Conservation (phyloP, 495 filamentous ascomycete genomes). For the Trichoderma erinaceum region DNA sequence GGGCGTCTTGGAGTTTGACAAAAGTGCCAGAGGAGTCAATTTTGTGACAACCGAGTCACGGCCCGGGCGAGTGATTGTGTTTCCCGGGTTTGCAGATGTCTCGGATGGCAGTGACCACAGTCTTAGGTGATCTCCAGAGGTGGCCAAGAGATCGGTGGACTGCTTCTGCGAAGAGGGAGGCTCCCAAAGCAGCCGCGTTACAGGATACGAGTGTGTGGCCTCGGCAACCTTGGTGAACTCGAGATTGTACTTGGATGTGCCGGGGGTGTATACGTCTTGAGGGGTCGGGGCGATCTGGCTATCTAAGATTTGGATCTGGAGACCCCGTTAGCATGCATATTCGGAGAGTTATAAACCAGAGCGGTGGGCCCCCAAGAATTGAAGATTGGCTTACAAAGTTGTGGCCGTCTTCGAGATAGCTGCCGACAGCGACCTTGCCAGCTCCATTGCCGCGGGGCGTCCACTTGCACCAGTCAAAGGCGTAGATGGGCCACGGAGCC, state of each 20-base stretch:
- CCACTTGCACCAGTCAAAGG: slow-evolving; percentile 99
- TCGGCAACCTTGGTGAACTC: slow-evolving; percentile 95
- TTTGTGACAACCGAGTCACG: slow-evolving; percentile 69
- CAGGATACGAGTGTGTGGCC: slow-evolving; percentile 95
- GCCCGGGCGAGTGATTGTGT: slow-evolving; percentile 66
- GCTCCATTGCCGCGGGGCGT: slow-evolving; percentile 68
- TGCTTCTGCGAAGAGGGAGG: slow-evolving; percentile 95
- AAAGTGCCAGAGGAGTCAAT: slow-evolving; percentile 82
- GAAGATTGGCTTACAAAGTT: slow-evolving; percentile 69
- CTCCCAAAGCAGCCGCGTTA: slow-evolving; percentile 95
- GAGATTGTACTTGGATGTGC: slow-evolving; percentile 63
- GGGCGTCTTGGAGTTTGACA: slow-evolving; percentile 96
- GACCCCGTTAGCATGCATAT: slow-evolving; percentile 1
- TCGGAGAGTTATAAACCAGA: not conserved
- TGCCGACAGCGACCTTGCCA: slow-evolving; percentile 90
- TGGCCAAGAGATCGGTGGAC: slow-evolving; percentile 91
- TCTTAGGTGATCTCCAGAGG: slow-evolving; percentile 91
- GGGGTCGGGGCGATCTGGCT: slow-evolving; percentile 68
- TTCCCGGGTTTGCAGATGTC: slow-evolving; percentile 49
- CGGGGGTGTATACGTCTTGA: slow-evolving; percentile 62
- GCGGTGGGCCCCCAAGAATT: not conserved
- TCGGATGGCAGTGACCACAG: slow-evolving; percentile 82
- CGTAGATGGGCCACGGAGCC: slow-evolving; percentile 91
- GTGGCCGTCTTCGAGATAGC: slow-evolving; percentile 94
- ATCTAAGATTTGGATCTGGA: slow-evolving; percentile 95